Conservation (phyloP, 176 grass and related monocot genomes). For the Cenchrus fungigraminus region DNA sequence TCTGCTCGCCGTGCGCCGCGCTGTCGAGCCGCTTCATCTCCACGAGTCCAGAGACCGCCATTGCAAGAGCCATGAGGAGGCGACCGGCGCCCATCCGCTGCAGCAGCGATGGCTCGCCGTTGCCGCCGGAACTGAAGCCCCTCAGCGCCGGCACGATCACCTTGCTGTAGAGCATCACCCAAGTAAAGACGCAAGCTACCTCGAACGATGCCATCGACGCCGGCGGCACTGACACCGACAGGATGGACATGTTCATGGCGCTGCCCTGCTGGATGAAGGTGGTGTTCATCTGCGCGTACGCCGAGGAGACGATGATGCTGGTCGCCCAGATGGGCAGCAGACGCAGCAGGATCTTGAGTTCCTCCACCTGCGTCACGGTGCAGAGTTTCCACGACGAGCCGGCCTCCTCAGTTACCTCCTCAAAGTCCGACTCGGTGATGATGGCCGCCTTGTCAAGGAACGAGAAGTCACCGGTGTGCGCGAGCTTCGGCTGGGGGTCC, state of each 20-base stretch:
- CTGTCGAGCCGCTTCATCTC: conserved; percentile 57
- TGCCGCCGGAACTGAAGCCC: neutral
- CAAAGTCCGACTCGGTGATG: conserved; percentile 50
- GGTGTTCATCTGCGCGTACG: conserved; percentile 75
- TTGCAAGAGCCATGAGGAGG: conserved; percentile 58
- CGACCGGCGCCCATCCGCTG: conserved; percentile 72
- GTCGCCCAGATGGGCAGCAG: conserved; percentile 68
- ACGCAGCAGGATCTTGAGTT: conserved; percentile 67
- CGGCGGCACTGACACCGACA: conserved; percentile 56
- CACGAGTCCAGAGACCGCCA: conserved; percentile 53
- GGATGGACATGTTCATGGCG: conserved; percentile 56
- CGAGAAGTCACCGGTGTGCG: conserved; percentile 62
- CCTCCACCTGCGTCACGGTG: conserved; percentile 79
- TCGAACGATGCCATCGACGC: conserved; percentile 70
- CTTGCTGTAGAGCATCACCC: conserved; percentile 69
- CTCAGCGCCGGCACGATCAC: conserved; percentile 49
- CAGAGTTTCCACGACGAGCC: conserved; percentile 56
- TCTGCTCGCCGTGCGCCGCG: conserved; percentile 27
- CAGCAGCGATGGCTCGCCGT: conserved; percentile 58
- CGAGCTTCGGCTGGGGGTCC: conserved; percentile 42
- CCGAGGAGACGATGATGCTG: conserved; percentile 59
- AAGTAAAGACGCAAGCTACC: conserved; percentile 60
- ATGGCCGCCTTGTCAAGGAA: conserved; percentile 66
- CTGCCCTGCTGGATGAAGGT: conserved; percentile 82
- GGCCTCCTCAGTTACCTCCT: conserved; percentile 19